A percentile compares a stretch with the other conserved stretches of the same genome.
Conservation (phyloP, 2,329 filamentous ascomycete genomes). For the Aspergillus sp. region DNA sequence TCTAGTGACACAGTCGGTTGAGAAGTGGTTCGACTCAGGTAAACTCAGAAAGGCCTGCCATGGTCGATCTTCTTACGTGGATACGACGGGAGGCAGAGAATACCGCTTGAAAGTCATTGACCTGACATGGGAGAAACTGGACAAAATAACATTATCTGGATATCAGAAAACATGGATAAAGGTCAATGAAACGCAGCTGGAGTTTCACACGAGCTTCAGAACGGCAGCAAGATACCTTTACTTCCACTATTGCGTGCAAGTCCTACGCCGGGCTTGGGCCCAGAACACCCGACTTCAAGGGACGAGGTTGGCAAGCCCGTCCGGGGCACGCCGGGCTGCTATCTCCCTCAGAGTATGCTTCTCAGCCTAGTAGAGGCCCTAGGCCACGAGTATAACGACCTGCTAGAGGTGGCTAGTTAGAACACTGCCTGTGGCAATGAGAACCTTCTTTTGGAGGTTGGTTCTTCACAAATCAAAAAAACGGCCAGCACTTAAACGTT, state of each 20-base stretch:
- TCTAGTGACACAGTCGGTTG: constrained; percentile 1
- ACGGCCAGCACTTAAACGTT: too few species aligned
- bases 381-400: constrained; percentile 3
- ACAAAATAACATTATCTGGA: too few species aligned
- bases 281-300: neutral
- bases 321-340: constrained; percentile 17
- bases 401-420: neutral
- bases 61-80: neutral
- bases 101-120: neutral
- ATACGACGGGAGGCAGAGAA: neutral
- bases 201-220: neutral
- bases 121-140: neutral
- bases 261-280: constrained; percentile 16
- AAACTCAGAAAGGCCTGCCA: constrained; percentile 3
- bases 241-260: constrained; percentile 22
- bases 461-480: too few species aligned
- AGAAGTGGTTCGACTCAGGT: constrained; percentile 9
- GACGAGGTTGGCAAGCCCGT: neutral
- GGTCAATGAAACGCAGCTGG: too few species aligned
- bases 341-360: constrained; percentile 16
- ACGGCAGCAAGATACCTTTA: constrained; percentile 21
- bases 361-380: constrained; percentile 10
- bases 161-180: too few species aligned
- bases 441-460: too few species aligned
- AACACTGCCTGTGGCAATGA: too few species aligned